Evolutionary conservation across 23 red algal genomes (phyloP).

Genomic region (Agarophyton chilense): DNA sequence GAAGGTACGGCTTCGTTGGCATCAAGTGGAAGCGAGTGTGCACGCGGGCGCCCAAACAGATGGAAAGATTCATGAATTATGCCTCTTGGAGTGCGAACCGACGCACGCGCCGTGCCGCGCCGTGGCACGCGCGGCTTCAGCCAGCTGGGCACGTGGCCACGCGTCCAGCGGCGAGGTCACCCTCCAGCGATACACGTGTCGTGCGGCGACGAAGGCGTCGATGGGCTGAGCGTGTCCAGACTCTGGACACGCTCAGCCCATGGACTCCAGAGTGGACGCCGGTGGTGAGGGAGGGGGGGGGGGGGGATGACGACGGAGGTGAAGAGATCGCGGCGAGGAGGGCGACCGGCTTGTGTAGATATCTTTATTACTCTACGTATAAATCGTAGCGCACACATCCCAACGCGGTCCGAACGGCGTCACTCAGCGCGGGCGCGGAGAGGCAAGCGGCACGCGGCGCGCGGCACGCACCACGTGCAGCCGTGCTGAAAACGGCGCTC

Average conservation of each 20-base stretch:
- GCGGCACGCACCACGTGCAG: neutral
- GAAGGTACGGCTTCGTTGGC: too few relatives aligned
- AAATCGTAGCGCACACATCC: too few relatives aligned
- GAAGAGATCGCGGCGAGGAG: neutral
- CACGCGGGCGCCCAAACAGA: neutral
- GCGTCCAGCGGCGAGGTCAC: neutral
- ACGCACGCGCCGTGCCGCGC: neutral
- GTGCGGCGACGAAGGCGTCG: neutral
- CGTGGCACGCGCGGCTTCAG: neutral
- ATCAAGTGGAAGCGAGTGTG: neutral
- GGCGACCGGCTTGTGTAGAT: too few relatives aligned
- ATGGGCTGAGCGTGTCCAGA: neutral
- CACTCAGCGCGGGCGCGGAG: too few relatives aligned
- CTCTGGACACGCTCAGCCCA: neutral
- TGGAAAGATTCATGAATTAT: neutral
- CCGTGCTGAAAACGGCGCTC: neutral
- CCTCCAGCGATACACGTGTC: neutral
- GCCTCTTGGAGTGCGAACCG: neutral
- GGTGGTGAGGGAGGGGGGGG: neutral
- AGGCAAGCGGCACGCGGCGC: neutral
- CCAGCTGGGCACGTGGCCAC: neutral
- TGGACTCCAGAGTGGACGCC: neutral
- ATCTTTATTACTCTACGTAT: too few relatives aligned
- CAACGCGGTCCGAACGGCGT: too few relatives aligned
- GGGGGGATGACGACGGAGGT: neutral